Base-by-base conservation (phyloP, 352 stramenopile genomes). In the Pythium utonaiense region DNA sequence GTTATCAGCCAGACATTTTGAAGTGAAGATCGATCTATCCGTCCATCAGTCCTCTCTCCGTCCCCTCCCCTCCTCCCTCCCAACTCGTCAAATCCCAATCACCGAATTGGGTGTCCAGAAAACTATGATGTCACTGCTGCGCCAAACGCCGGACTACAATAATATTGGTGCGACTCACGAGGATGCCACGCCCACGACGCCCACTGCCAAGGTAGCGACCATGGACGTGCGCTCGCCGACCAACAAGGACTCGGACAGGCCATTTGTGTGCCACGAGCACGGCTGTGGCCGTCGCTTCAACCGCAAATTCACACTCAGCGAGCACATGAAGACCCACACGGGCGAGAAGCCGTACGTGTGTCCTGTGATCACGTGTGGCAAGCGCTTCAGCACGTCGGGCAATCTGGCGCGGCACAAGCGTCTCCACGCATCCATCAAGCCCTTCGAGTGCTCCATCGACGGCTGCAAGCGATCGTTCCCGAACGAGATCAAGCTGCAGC, bases 241-340 rank as follows among this genome's bases (percentile, higher is more conserved):
- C 36, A 44, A 44, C 36, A 44, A 44, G 16, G 36, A 44, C 36
- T 44, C 36, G 36, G 36, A 44, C 36, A 14, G 36, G 13, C 73
- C 77, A 31, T 87, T 84, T 45, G 34, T 58, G 34, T 87, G 77
- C 52, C 71, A 68, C 19, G 71, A 81, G 42, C 71, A 71, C n/a
- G 66, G 63, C n/a, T 87, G 75, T 52, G 62, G 56, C 14, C 70
- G 74, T 16, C 73, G 75, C 17, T 87, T 89, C 69, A 77, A 86
- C 65, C 79, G 79, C 66, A 86, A 84, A 47, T 89, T 86, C 57
- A 89, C 80, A 31, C 65, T 87, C 54, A 83, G 75, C 49, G 78
- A 88, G 49, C 82, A 92, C 60, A 75, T 87, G 53, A 89, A 89
- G 71, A 92, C 80, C 41, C 82, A 91, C 72, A 90, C 80, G 51